Percentiles rank a stretch among this genome's conserved stretches.
Conservation (phyloP, 345 rosid genomes). For the Populus pruinosa region DNA sequence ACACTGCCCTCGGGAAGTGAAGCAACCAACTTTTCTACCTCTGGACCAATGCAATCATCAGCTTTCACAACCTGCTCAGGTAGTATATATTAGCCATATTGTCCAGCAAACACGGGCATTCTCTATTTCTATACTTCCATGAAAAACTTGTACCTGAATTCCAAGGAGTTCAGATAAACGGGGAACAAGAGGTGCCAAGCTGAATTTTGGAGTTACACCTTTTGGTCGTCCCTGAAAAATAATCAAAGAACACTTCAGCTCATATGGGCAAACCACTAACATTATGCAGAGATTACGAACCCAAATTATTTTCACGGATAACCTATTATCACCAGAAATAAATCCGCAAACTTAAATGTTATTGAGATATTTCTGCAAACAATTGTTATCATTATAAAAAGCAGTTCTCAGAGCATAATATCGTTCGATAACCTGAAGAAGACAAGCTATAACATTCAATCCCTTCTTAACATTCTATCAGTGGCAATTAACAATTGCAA, state of each 20-base stretch:
- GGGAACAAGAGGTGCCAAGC: constrained; percentile 88
- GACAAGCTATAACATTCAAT: not conserved
- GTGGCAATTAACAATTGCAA: not conserved
- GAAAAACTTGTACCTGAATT: constrained; percentile 51
- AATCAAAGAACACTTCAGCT: constrained; percentile 4
- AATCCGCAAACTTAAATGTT: not conserved
- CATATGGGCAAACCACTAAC: not conserved
- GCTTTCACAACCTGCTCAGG: constrained; percentile 49
- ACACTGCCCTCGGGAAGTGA: constrained; percentile 87
- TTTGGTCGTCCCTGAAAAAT: constrained; percentile 77
- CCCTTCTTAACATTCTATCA: not conserved
- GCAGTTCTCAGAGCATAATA: not conserved
- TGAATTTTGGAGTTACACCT: constrained; percentile 88
- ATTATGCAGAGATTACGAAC: too few species aligned
- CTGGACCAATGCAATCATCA: constrained; percentile 86
- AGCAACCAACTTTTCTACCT: constrained; percentile 78
- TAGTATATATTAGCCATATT: not conserved
- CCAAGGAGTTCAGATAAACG: constrained; percentile 85
- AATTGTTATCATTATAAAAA: not conserved
- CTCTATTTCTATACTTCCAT: not conserved
- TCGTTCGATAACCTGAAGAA: not conserved
- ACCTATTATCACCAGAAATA: not conserved
- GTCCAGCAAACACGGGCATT: not conserved
- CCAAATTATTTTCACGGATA: not conserved
- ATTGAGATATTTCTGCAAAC: not conserved